Percentiles rank a stretch among this genome's conserved stretches.
phyloP scores from a whole-genome alignment of 2,329 filamentous ascomycete species.

The Apiospora phragmitis region DNA sequence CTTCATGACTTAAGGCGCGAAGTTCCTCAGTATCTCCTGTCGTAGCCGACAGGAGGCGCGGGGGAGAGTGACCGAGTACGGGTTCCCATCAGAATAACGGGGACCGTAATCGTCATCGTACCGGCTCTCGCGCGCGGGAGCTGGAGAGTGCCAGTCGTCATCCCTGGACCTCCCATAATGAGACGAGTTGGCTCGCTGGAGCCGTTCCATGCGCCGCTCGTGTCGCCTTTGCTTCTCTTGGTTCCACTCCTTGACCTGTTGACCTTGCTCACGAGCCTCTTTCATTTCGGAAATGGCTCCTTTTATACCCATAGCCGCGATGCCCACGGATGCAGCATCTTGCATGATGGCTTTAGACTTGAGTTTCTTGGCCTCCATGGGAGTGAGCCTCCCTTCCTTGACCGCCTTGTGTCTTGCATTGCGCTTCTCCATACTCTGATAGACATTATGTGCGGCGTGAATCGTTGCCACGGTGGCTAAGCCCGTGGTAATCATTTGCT shows the following conservation, averaged over 20 bases:
- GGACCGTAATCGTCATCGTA: slow-evolving; percentile 43
- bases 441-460: slow-evolving; percentile 60
- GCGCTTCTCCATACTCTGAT: slow-evolving; percentile 59
- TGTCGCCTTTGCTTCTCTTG: slow-evolving; percentile 51
- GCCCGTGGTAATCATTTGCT: slow-evolving; percentile 58
- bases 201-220: slow-evolving; percentile 44
- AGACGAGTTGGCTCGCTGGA: slow-evolving; percentile 27
- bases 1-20: not conserved
- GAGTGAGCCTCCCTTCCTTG: slow-evolving; percentile 51
- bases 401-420: slow-evolving; percentile 54
- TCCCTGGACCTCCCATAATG: slow-evolving; percentile 40
- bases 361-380: slow-evolving; percentile 54
- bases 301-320: slow-evolving; percentile 59
- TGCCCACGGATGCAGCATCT: slow-evolving; percentile 59
- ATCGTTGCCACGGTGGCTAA: slow-evolving; percentile 60
- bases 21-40: slow-evolving; percentile 34
- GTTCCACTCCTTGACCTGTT: slow-evolving; percentile 51
- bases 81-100: slow-evolving; percentile 48
- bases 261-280: slow-evolving; percentile 50
- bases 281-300: slow-evolving; percentile 57
- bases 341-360: slow-evolving; percentile 58
- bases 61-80: slow-evolving; percentile 47
- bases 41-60: slow-evolving; percentile 39
- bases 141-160: slow-evolving; percentile 45
- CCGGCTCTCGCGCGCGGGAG: slow-evolving; percentile 38